phyloP scores from a whole-genome alignment of 1,139 yeast genomes.

The Casaregolazyma lundiana region DNA sequence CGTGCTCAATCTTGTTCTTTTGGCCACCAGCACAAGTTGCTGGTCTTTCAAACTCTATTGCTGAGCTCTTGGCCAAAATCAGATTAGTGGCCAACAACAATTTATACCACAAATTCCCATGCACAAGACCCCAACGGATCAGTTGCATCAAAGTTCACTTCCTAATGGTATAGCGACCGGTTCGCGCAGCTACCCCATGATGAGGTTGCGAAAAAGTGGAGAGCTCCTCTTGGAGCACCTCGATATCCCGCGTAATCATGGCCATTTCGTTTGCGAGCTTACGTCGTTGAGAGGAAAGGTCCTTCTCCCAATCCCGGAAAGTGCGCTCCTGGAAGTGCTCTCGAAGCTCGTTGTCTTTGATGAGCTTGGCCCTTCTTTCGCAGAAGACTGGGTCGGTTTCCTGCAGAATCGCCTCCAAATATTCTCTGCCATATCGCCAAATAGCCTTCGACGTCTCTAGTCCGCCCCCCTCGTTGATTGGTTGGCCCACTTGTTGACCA shows the following conservation, averaged over 20 bases:
- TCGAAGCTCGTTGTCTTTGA: constrained; percentile 45
- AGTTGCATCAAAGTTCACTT: constrained; percentile 9
- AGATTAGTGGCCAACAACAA: background rate
- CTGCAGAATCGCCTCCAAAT: constrained; percentile 35
- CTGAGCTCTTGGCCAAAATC: background rate
- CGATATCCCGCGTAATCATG: constrained; percentile 30
- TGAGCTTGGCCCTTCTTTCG: constrained; percentile 43
- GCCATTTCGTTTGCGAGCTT: constrained; percentile 55
- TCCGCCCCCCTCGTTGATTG: constrained; percentile 27
- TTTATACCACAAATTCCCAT: constrained; percentile 22
- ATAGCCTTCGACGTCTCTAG: constrained; percentile 37
- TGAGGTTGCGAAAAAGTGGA: constrained; percentile 1
- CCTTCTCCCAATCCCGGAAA: constrained; percentile 63
- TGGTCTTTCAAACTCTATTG: background rate
- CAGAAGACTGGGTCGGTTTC: constrained; percentile 48
- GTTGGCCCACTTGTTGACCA: constrained; percentile 32
- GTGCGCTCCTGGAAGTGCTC: constrained; percentile 53
- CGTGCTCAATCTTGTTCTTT: background rate
- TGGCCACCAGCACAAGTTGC: background rate
- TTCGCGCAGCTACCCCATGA: background rate
- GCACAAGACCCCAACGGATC: background rate
- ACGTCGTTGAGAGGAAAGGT: constrained; percentile 52
- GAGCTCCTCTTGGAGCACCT: constrained; percentile 23
- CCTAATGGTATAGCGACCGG: constrained; percentile 9
- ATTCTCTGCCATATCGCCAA: constrained; percentile 37